Evolutionary conservation across 2,329 filamentous ascomycete species (phyloP), one percentile per base, ranked within the genome.

Genomic region (Neospermospora avenae): DNA sequence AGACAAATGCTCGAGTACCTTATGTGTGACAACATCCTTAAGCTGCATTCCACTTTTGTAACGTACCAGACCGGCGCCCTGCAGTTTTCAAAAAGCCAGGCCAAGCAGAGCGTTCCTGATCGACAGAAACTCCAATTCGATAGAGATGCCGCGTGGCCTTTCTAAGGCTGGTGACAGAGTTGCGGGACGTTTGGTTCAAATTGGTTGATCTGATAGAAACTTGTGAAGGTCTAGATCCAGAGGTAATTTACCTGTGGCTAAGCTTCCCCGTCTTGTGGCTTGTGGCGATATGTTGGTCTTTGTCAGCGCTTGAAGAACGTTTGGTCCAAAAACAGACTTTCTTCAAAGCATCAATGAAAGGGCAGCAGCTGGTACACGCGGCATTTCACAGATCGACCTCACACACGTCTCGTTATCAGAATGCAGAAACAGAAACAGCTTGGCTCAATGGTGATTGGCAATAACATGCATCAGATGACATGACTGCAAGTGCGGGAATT

Each of bases 1-100:
- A 28, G n/a, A 18, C 37, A 18, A 20, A 49, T 51, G 48, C 42
- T n/a, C n/a, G n/a, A 56, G 46, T 22, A 28, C 31, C 54, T 53
- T 3, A 34, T 24, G 20, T 57, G 55, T 61, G 55, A 58, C 55
- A 58, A 20, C 13, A 56, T 52, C 59, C 55, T 61, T 52, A 49
- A 61, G n/a, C n/a, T n/a, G n/a, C n/a, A 61, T 61, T 53, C 28
- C 28, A 31, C 28, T 31, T 31, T 31, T 31, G 28, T 61, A 42
- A 49, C n/a, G 14, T 16, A 16, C 22, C 34, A 31, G 25, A 28
- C 53, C 25, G 34, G 14, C 44, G 22, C 14, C 24, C 24, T 31
- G 44, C 44, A 51, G 18, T 3, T 22, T 35, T 4, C 39, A 16
- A 6, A 7, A 16, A 18, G n/a, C 28, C 46, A 35, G 46, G 28